phyloP scores from a whole-genome alignment of 225 moss, liverwort and hornwort species.

The Marchantia polymorpha region DNA sequence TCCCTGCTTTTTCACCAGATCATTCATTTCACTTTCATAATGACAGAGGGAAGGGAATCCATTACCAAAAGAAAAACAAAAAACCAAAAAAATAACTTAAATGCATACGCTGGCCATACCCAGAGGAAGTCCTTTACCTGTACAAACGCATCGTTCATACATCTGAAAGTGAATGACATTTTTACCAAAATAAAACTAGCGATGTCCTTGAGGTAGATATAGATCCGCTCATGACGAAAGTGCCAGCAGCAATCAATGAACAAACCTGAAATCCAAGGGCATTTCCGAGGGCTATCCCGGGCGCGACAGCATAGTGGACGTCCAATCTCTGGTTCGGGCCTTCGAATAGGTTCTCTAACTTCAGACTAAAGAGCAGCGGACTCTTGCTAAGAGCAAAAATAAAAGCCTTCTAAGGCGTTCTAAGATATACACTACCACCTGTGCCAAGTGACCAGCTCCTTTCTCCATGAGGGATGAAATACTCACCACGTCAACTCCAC shows the following conservation, averaged over 20 bases:
- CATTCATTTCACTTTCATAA: neutral
- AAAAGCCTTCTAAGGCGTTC: constrained; percentile 11
- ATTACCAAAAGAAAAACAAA: neutral
- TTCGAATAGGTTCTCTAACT: neutral
- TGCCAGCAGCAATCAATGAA: constrained; percentile 8
- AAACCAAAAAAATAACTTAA: neutral
- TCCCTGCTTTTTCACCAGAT: neutral
- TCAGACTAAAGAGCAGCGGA: neutral
- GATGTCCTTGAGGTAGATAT: neutral
- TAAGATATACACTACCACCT: neutral
- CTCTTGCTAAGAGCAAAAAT: neutral
- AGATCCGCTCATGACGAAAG: constrained; percentile 10
- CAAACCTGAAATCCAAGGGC: constrained; percentile 17
- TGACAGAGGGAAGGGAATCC: neutral
- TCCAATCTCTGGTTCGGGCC: neutral
- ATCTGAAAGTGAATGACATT: constrained; percentile 16
- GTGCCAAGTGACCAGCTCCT: constrained; percentile 23
- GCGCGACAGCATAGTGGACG: neutral
- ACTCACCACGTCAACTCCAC: constrained; percentile 29
- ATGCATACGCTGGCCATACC: neutral
- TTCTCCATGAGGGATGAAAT: constrained; percentile 16
- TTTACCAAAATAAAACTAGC: neutral
- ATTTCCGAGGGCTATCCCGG: neutral
- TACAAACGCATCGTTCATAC: constrained; percentile 23
- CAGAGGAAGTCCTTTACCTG: constrained; percentile 22